These are phyloP conservation scores for Cryptosporidium xiaoi DNA, from an alignment of 169 alveolate species.

Conservation along the genomic window DNA sequence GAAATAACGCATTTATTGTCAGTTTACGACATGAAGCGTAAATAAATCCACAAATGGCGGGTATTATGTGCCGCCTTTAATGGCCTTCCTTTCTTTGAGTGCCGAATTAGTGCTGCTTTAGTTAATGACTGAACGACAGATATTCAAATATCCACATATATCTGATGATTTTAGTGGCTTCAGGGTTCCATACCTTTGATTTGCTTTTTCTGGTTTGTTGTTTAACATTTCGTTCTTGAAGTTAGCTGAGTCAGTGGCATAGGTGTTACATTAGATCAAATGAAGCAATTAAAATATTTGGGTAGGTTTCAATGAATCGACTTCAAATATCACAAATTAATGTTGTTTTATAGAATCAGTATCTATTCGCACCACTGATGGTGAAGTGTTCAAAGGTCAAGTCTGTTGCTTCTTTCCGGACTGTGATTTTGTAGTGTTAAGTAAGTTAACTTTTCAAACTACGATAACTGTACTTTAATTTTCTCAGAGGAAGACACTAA, in stretches of 20 bases:
- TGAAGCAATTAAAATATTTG: neutral
- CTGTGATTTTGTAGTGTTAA: constrained; percentile 38
- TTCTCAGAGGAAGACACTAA: constrained; percentile 42
- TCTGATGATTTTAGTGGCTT: too few relatives aligned
- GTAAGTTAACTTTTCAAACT: constrained; percentile 27
- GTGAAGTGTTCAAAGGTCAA: constrained; percentile 30
- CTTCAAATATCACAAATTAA: neutral
- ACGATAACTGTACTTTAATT: neutral
- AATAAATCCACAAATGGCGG: constrained; percentile 70
- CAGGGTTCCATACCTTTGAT: too few relatives aligned
- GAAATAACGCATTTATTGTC: constrained; percentile 7
- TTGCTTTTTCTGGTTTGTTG: neutral
- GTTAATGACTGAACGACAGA: too few relatives aligned
- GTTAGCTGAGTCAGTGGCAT: neutral
- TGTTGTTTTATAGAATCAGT: constrained; percentile 1
- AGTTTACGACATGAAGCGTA: constrained; percentile 71
- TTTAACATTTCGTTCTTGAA: neutral
- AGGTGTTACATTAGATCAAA: neutral
- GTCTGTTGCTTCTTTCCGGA: constrained; percentile 67
- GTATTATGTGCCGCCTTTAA: neutral
- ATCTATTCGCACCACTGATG: constrained; percentile 25
- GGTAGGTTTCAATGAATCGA: neutral
- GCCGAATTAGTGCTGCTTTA: too few relatives aligned
- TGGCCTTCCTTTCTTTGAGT: too few relatives aligned
- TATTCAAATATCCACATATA: too few relatives aligned